Percentiles rank a stretch among this genome's conserved stretches.
These are phyloP conservation scores for Epithemia pelagica DNA, from an alignment of 108 stramenopile genomes.

Conservation along the genomic window DNA sequence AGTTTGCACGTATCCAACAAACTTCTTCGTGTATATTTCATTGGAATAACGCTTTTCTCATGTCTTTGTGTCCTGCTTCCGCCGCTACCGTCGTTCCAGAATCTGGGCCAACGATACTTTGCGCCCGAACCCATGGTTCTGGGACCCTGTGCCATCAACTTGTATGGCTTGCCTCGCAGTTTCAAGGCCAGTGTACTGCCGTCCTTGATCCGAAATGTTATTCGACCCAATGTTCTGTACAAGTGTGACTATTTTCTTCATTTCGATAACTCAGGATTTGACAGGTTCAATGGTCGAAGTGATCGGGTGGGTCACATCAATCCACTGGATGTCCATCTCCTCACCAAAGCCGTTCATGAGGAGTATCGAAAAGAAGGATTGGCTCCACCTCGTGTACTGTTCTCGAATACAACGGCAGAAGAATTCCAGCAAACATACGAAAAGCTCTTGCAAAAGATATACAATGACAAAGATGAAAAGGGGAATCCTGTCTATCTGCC, in stretches of 20 bases:
- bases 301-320: conserved; percentile 34
- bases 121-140: neutral
- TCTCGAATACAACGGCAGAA: conserved; percentile 28
- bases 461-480: conserved; percentile 19
- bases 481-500: conserved; percentile 31
- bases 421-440: conserved; percentile 18
- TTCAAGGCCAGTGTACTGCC: conserved; percentile 30
- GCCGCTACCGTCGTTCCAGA: neutral
- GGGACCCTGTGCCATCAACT: conserved; percentile 10
- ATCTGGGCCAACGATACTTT: neutral
- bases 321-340: conserved; percentile 32
- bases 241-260: conserved; percentile 38
- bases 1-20: neutral
- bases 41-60: neutral
- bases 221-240: conserved; percentile 21
- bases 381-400: conserved; percentile 12
- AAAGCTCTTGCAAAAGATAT: conserved; percentile 17
- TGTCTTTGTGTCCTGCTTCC: neutral
- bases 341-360: conserved; percentile 24
- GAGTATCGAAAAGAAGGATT: neutral
- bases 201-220: conserved; percentile 22
- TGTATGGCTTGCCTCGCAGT: conserved; percentile 18
- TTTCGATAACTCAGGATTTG: conserved; percentile 1
- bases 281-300: conserved; percentile 17
- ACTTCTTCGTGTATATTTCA: neutral